These are phyloP conservation scores for Eragrostis curvula DNA, from an alignment of 176 grass and related monocot genomes.

Conservation along the genomic window DNA sequence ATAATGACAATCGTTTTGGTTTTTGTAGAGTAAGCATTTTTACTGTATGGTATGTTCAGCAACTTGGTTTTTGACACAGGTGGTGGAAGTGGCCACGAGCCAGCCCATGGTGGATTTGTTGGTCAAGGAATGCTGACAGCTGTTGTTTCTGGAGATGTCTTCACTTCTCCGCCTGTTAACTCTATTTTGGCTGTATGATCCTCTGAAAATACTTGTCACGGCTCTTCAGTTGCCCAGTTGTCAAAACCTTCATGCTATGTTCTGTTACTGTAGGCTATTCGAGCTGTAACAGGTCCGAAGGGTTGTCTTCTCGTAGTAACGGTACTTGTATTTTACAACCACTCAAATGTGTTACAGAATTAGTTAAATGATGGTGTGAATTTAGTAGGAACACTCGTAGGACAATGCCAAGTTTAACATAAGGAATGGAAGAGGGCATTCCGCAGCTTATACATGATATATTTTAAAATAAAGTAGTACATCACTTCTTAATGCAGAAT, in stretches of 20 bases:
- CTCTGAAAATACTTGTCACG: constrained; percentile 2
- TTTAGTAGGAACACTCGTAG: constrained; percentile 11
- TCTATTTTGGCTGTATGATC: constrained; percentile 88
- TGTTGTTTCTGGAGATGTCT: constrained; percentile 90
- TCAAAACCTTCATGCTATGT: not conserved
- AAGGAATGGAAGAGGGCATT: not conserved
- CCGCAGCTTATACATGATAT: not conserved
- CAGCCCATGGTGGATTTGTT: constrained; percentile 94
- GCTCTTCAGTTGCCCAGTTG: not conserved
- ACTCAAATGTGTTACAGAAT: not conserved
- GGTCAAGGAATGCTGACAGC: constrained; percentile 75
- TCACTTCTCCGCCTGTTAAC: constrained; percentile 82
- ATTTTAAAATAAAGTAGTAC: constrained; percentile 13
- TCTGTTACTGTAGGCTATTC: constrained; percentile 75
- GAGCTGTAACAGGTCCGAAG: constrained; percentile 89
- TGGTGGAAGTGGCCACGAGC: constrained; percentile 94
- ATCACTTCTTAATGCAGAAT: constrained; percentile 66
- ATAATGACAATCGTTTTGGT: not conserved
- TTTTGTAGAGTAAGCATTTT: not conserved
- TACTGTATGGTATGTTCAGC: not conserved
- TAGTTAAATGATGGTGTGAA: not conserved
- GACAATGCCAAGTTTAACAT: not conserved
- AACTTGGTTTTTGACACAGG: constrained; percentile 49
- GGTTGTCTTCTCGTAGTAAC: constrained; percentile 96
- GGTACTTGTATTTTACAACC: constrained; percentile 48